Evolutionary conservation across 2,329 filamentous ascomycete genomes (phyloP).

Genomic region (Dendryphion nanum): DNA sequence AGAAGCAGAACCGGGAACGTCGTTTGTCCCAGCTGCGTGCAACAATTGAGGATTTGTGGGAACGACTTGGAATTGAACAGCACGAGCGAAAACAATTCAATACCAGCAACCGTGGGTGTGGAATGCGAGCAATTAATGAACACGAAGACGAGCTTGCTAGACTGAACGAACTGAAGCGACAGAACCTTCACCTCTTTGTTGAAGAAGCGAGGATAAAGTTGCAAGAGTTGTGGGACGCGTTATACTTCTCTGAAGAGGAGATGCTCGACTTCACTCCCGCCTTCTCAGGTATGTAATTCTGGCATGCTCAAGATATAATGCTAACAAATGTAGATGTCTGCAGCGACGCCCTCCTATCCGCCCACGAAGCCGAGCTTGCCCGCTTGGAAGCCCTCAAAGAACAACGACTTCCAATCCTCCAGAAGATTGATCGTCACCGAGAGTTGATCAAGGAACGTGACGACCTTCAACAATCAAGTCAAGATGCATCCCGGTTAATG

Average conservation of each 20-base stretch:
- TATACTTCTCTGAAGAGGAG: constrained; percentile 96
- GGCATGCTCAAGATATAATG: not conserved
- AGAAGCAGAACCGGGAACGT: constrained; percentile 83
- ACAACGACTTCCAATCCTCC: constrained; percentile 80
- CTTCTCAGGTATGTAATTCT: constrained; percentile 59
- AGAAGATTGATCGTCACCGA: constrained; percentile 79
- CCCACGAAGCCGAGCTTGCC: constrained; percentile 87
- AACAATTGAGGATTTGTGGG: constrained; percentile 85
- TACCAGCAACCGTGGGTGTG: constrained; percentile 84
- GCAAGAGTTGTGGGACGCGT: constrained; percentile 89
- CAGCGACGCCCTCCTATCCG: constrained; percentile 90
- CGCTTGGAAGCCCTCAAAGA: constrained; percentile 80
- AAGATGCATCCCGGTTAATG: constrained; percentile 93
- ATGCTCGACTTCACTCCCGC: constrained; percentile 98
- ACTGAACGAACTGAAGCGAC: constrained; percentile 87
- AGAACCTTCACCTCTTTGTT: constrained; percentile 93
- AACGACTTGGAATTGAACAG: constrained; percentile 80
- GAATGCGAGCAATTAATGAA: constrained; percentile 88
- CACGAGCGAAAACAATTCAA: constrained; percentile 81
- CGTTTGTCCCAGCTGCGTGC: constrained; percentile 71
- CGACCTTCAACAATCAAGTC: constrained; percentile 83
- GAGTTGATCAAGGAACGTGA: constrained; percentile 81
- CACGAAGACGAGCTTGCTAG: constrained; percentile 87
- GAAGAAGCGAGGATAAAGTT: constrained; percentile 89
- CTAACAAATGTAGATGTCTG: constrained; percentile 66